These are phyloP conservation scores for Quillaja saponaria DNA, from an alignment of 306 rosid genomes.

Conservation along the genomic window DNA sequence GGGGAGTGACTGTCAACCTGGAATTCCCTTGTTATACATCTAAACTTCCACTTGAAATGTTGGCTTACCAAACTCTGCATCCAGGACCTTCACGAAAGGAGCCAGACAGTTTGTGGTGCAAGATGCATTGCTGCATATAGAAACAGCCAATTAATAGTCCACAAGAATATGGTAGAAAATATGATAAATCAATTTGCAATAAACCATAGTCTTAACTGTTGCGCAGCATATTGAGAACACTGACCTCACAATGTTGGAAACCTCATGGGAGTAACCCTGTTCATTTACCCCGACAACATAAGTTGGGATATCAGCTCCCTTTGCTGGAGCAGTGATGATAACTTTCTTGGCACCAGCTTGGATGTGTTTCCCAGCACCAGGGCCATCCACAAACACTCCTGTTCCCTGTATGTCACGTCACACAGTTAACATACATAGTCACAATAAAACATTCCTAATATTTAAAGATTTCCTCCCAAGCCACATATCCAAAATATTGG, in stretches of 20 bases:
- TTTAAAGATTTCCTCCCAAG: too few relatives aligned
- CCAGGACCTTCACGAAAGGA: conserved; percentile 89
- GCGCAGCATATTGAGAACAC: not conserved
- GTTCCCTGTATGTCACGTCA: conserved; percentile 67
- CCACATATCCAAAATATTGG: too few relatives aligned
- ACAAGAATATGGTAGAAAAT: not conserved
- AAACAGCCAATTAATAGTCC: not conserved
- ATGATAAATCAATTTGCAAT: conserved; percentile 5
- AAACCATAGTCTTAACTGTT: not conserved
- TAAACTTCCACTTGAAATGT: not conserved
- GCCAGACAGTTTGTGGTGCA: conserved; percentile 98
- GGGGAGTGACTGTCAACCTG: conserved; percentile 9
- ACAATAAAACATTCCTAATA: conserved; percentile 3
- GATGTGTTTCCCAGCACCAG: conserved; percentile 97
- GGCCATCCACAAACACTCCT: conserved; percentile 98
- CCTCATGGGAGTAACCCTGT: conserved; percentile 66
- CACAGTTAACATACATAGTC: conserved; percentile 16
- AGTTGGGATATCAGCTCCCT: conserved; percentile 98
- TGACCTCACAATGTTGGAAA: conserved; percentile 78
- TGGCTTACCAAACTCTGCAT: conserved; percentile 84
- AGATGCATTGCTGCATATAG: conserved; percentile 81
- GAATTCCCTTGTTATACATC: not conserved
- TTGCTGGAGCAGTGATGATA: conserved; percentile 97
- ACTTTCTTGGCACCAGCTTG: conserved; percentile 99
- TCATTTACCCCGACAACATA: conserved; percentile 92